Conservation (phyloP, 768 basidiomycete genomes). For the Tubosaeta brunneosetosa region DNA sequence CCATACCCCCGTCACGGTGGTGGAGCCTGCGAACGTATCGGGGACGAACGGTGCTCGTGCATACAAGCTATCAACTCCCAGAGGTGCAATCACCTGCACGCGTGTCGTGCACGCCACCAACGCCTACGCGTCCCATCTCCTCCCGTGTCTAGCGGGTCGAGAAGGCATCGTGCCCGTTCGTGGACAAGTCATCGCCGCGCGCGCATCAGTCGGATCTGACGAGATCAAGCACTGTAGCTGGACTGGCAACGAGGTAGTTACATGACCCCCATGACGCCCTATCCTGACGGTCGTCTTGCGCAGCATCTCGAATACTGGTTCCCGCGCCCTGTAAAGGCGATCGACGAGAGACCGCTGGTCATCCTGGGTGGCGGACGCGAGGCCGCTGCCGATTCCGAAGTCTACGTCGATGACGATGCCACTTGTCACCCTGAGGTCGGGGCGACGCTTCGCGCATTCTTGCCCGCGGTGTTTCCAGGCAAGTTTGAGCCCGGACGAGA, state of each 20-base stretch:
- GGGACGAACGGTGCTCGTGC: not conserved
- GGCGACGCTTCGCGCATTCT: slow-evolving; percentile 47
- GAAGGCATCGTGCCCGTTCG: slow-evolving; percentile 63
- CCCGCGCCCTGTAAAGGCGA: slow-evolving; percentile 47
- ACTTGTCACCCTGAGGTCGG: slow-evolving; percentile 45
- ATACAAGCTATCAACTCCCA: slow-evolving; percentile 42
- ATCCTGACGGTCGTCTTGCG: too few relatives aligned
- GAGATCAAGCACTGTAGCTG: slow-evolving; percentile 43
- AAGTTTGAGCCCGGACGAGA: slow-evolving; percentile 43
- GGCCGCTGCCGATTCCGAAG: slow-evolving; percentile 41
- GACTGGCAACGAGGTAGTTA: slow-evolving; percentile 36
- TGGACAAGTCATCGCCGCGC: slow-evolving; percentile 56
- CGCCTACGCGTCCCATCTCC: slow-evolving; percentile 70
- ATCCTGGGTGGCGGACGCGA: slow-evolving; percentile 71
- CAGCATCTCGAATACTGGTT: slow-evolving; percentile 57
- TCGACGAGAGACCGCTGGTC: slow-evolving; percentile 46
- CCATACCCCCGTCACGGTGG: slow-evolving; percentile 59
- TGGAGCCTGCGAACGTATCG: slow-evolving; percentile 18
- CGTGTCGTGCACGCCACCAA: slow-evolving; percentile 86
- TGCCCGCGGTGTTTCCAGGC: slow-evolving; percentile 54
- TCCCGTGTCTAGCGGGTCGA: slow-evolving; percentile 59
- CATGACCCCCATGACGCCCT: too few relatives aligned
- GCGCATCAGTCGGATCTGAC: slow-evolving; percentile 35
- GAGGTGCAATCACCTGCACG: slow-evolving; percentile 55
- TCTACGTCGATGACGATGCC: slow-evolving; percentile 56